Evolutionary conservation across 345 rosid genomes (phyloP), one percentile per base, ranked within the genome.

Genomic region (Hibiscus tridactylites): DNA sequence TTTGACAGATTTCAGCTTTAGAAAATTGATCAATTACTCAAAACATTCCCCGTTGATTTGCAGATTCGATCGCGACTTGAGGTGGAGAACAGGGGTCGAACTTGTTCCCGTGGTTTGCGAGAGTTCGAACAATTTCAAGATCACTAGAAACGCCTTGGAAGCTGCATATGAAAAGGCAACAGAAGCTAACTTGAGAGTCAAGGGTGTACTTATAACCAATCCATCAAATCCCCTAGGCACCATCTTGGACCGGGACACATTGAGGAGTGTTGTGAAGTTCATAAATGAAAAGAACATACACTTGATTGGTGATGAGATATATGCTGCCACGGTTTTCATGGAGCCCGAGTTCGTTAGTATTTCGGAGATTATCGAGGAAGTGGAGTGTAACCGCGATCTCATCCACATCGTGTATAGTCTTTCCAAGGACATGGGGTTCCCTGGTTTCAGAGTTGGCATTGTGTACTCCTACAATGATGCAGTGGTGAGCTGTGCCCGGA

Each of bases 61-160:
- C 90, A 92, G 99, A 64, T 95, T 92, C 73, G 94, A 92, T 78
- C 82, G 99, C 59, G 99, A 96, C 79, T 79, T 96, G 84, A 87
- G 88, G 68, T 92, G 97, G 98, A 89, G 98, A 81, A 92, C 97
- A 8, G 91, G 98, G 59, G 84, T 86, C 1, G 86, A 81, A 69
- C 89, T 95, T 21, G 66, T 90, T 46, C 94, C 97, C 15, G 91
- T 95, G 35, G 78, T 77, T 6, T 88, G 89, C 62, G 78, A 83
- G 13, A 89, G 94, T 74, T 85, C 85, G 0, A 85, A 88, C 75
- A 73, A 88, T 47, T 95, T 92, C 88, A 81, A 80, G 77, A 79
- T 92, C 73, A 92, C 92, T 0, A 83, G 67, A 37, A 83, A 81
- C 19, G 94, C 97, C 61, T 49, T 95, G 70, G 98, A 90, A 78